phyloP scores from a whole-genome alignment of 768 basidiomycete genomes.

The Russula sp. region DNA sequence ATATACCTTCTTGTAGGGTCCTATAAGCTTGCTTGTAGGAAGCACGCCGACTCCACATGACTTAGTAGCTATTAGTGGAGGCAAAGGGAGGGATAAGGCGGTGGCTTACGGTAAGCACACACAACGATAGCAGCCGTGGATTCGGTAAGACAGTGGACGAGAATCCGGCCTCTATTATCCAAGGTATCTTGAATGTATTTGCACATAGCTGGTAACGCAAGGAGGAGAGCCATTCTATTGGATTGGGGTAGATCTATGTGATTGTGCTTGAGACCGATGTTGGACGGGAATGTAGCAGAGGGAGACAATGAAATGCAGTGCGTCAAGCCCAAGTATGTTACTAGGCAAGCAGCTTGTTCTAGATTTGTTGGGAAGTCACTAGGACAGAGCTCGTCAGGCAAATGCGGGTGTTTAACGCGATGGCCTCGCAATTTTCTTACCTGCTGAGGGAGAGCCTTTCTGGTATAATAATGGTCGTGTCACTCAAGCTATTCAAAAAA shows the following conservation, averaged over 20 bases:
- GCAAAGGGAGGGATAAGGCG: not conserved
- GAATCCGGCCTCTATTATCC: constrained; percentile 37
- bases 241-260: constrained; percentile 38
- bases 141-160: constrained; percentile 50
- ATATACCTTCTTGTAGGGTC: constrained; percentile 11
- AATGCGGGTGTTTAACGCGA: not conserved
- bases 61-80: constrained; percentile 26
- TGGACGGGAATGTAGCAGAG: constrained; percentile 34
- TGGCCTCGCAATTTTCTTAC: constrained; percentile 23
- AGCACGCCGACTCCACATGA: constrained; percentile 39
- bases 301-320: constrained; percentile 51
- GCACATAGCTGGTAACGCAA: constrained; percentile 41
- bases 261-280: constrained; percentile 31
- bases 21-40: constrained; percentile 34
- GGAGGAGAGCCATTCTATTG: constrained; percentile 35
- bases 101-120: constrained; percentile 44
- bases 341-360: constrained; percentile 42
- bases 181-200: constrained; percentile 40
- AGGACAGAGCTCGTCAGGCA: not conserved
- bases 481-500: constrained; percentile 44
- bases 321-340: constrained; percentile 44
- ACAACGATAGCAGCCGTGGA: constrained; percentile 45
- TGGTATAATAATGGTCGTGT: constrained; percentile 45
- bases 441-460: constrained; percentile 47
- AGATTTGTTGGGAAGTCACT: constrained; percentile 53